These are phyloP conservation scores for Calocybe cyanea DNA, from an alignment of 768 basidiomycete genomes.

Conservation along the genomic window DNA sequence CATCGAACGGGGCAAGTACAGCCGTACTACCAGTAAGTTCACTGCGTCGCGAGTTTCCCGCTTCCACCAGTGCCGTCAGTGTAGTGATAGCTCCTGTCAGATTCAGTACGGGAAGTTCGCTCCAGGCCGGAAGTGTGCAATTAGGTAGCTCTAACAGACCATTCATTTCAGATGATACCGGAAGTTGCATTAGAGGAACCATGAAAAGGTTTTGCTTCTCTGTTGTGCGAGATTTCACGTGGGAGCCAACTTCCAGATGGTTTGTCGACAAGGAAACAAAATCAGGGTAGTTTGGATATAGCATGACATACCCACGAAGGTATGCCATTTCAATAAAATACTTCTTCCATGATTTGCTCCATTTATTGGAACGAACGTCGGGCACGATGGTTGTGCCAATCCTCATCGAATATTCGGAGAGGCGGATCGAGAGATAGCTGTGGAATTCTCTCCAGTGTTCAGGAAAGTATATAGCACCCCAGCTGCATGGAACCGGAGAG, in stretches of 20 bases:
- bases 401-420: conserved; percentile 45
- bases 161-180: conserved; percentile 14
- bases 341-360: conserved; percentile 84
- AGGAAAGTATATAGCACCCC: conserved; percentile 91
- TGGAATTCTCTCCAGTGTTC: conserved; percentile 89
- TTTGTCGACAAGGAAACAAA: conserved; percentile 85
- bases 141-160: conserved; percentile 60
- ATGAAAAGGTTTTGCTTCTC: conserved; percentile 63
- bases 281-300: conserved; percentile 78
- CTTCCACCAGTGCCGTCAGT: conserved; percentile 24
- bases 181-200: conserved; percentile 64
- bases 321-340: conserved; percentile 86
- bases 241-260: conserved; percentile 80
- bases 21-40: conserved; percentile 31
- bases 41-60: conserved; percentile 30
- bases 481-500: conserved; percentile 85
- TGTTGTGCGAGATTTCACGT: conserved; percentile 58
- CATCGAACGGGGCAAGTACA: conserved; percentile 13
- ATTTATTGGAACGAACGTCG: conserved; percentile 72
- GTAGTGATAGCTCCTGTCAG: conserved; percentile 49
- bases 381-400: conserved; percentile 57
- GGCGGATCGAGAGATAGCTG: conserved; percentile 64
- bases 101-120: conserved; percentile 64
- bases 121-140: conserved; percentile 46
- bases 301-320: conserved; percentile 81